A percentile compares a stretch with the other conserved stretches of the same genome.
Conservation (phyloP, 371 early-diverging fungal genomes). For the Batkoa obscura region DNA sequence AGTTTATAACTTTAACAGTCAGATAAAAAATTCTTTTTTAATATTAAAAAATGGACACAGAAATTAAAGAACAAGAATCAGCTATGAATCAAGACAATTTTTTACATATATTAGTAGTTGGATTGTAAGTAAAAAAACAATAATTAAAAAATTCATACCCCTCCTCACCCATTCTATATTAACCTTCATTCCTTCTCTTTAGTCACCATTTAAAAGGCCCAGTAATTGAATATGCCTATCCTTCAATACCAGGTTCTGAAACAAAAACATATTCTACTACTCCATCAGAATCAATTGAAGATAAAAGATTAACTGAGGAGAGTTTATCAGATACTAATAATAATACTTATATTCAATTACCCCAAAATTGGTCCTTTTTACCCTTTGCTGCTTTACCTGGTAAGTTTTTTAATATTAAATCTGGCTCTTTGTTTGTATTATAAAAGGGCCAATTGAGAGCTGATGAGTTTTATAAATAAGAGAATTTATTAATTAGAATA, state of each 20-base stretch:
- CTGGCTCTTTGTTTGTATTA: background rate
- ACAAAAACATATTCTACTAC: background rate
- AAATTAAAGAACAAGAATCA: too few relatives aligned
- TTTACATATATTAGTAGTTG: conserved; percentile 1
- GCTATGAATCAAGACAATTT: background rate
- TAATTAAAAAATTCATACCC: background rate
- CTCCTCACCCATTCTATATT: background rate
- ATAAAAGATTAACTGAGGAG: background rate
- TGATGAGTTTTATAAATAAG: too few relatives aligned
- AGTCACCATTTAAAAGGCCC: conserved; percentile 4
- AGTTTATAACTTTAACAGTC: too few relatives aligned
- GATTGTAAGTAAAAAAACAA: background rate
- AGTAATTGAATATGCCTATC: background rate
- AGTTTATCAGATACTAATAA: background rate
- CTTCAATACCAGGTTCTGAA: background rate
- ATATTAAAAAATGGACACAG: too few relatives aligned
- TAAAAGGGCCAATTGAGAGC: too few relatives aligned
- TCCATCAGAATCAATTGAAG: background rate
- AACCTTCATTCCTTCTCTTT: background rate
- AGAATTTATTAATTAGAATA: too few relatives aligned
- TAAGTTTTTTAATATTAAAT: background rate
- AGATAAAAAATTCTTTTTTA: too few relatives aligned
- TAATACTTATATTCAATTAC: background rate
- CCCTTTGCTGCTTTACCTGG: conserved; percentile 2
- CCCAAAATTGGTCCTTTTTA: background rate